Evolutionary conservation across 805 yeast species (phyloP).

Genomic region (Candida boidinii): DNA sequence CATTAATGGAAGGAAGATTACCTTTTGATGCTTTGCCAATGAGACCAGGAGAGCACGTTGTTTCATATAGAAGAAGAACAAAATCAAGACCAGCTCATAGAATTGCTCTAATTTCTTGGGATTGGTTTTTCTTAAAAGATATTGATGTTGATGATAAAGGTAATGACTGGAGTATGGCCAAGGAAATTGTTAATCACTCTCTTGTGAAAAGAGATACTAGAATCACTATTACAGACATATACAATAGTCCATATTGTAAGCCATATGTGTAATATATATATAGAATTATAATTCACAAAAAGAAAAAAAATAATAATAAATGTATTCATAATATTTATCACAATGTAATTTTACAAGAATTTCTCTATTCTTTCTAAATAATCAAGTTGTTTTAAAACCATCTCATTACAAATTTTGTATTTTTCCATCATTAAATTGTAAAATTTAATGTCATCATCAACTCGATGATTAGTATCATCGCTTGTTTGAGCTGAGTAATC

Average conservation of each 20-base stretch:
- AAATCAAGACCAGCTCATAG: conserved; percentile 68
- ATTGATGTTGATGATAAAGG: conserved; percentile 14
- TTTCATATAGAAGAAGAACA: conserved; percentile 35
- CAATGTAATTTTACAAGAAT: too few species aligned
- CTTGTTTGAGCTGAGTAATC: too few species aligned
- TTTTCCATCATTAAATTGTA: too few species aligned
- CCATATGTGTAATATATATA: neutral
- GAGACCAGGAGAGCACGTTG: conserved; percentile 23
- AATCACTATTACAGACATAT: conserved; percentile 24
- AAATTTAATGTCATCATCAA: too few species aligned
- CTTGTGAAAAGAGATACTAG: conserved; percentile 42
- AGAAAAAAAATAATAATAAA: conserved; percentile 2
- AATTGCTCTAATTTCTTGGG: conserved; percentile 90
- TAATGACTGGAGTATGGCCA: conserved; percentile 35
- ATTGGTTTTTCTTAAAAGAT: conserved; percentile 52
- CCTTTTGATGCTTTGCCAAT: conserved; percentile 87
- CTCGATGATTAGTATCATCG: too few species aligned
- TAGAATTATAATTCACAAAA: too few species aligned
- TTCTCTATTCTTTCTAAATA: too few species aligned
- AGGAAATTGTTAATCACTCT: conserved; percentile 39
- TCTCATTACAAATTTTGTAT: too few species aligned
- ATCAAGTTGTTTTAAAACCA: too few species aligned
- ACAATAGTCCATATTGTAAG: conserved; percentile 26
- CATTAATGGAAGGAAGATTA: conserved; percentile 73
- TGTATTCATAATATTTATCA: neutral